Conservation (phyloP, 768 basidiomycete species). For the Cantharellus anzutake region DNA sequence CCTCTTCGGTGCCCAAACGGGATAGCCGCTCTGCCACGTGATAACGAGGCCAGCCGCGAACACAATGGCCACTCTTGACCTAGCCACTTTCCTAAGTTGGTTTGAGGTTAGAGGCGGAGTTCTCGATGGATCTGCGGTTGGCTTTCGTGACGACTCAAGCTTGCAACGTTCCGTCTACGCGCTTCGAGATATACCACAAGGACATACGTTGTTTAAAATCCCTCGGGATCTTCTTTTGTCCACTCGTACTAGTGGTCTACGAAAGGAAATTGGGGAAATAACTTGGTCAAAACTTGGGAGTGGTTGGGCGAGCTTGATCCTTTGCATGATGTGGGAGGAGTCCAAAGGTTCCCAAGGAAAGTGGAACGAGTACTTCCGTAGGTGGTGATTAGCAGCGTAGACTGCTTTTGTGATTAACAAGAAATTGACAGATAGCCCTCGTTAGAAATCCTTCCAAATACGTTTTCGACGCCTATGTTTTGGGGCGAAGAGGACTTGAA, state of each 20-base stretch:
- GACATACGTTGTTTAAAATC: slow-evolving; percentile 59
- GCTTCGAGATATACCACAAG: slow-evolving; percentile 49
- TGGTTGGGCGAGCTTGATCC: slow-evolving; percentile 76
- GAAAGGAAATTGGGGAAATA: slow-evolving; percentile 33
- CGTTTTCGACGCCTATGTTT: slow-evolving; percentile 87
- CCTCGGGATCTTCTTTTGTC: slow-evolving; percentile 65
- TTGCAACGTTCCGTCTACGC: slow-evolving; percentile 61
- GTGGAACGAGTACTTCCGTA: slow-evolving; percentile 60
- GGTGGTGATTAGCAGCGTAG: slow-evolving; percentile 11
- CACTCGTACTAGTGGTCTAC: slow-evolving; percentile 52
- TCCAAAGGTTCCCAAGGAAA: slow-evolving; percentile 38
- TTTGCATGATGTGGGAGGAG: slow-evolving; percentile 94
- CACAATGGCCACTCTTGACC: too few relatives aligned
- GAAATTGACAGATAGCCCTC: not conserved
- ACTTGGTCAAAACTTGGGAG: slow-evolving; percentile 51
- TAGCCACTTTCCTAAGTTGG: slow-evolving; percentile 12
- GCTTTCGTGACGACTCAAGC: slow-evolving; percentile 14
- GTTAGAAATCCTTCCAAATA: slow-evolving; percentile 31
- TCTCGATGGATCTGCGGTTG: slow-evolving; percentile 10
- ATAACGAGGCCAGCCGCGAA: too few relatives aligned
- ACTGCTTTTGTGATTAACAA: not conserved
- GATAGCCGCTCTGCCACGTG: too few relatives aligned
- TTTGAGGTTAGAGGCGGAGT: slow-evolving; percentile 10
- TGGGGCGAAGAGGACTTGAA: slow-evolving; percentile 59
- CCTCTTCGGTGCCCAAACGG: too few relatives aligned